Percentiles rank a stretch among this genome's conserved stretches.
Conservation (phyloP, 2,329 filamentous ascomycete species). For the Lojkania enalia region DNA sequence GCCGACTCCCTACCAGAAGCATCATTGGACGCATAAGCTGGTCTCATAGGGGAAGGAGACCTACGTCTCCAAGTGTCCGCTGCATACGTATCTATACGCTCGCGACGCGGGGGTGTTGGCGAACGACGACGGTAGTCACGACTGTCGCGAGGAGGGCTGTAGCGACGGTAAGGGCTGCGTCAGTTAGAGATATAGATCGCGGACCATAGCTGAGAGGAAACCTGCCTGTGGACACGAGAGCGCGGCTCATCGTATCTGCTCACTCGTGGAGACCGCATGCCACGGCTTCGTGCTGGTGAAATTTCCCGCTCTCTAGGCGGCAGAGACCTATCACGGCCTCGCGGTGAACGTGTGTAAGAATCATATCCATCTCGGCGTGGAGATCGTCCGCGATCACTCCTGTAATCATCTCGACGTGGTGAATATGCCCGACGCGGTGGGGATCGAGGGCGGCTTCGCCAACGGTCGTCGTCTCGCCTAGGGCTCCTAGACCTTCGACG, state of each 20-base stretch:
- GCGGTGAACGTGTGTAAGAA: constrained; percentile 47
- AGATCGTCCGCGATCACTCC: constrained; percentile 45
- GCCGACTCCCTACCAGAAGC: constrained; percentile 59
- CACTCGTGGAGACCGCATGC: constrained; percentile 46
- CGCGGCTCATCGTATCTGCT: constrained; percentile 52
- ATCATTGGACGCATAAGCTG: constrained; percentile 48
- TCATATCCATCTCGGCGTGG: constrained; percentile 46
- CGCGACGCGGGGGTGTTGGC: constrained; percentile 55
- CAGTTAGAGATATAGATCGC: constrained; percentile 9
- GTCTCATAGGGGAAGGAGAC: constrained; percentile 55
- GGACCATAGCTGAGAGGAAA: neutral
- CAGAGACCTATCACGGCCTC: constrained; percentile 49
- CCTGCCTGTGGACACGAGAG: constrained; percentile 43
- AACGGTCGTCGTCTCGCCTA: constrained; percentile 45
- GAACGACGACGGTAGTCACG: constrained; percentile 58
- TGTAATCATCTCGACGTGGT: constrained; percentile 43
- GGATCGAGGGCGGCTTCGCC: constrained; percentile 52
- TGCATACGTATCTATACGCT: constrained; percentile 52
- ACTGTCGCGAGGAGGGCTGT: constrained; percentile 48
- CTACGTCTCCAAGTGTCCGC: constrained; percentile 58
- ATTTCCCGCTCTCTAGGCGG: constrained; percentile 49
- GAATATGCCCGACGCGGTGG: constrained; percentile 51
- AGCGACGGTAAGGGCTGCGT: constrained; percentile 44
- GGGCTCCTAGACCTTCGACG: constrained; percentile 47
- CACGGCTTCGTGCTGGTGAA: constrained; percentile 53